Base-by-base conservation (phyloP, 305 asterid genomes). In the Fraxinus baroniana region DNA sequence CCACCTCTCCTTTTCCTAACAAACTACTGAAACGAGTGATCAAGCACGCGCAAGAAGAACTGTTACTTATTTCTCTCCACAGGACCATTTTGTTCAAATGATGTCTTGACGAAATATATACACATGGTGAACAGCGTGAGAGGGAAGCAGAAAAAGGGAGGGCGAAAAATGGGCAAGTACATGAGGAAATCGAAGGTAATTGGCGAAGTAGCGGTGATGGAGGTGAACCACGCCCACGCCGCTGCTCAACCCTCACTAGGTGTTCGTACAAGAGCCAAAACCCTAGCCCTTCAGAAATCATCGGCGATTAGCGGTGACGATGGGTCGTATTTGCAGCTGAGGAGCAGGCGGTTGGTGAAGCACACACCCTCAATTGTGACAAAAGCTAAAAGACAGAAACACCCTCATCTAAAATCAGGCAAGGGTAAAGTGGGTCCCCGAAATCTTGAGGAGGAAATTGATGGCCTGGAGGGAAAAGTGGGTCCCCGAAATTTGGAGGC, bases 261-360 rank as follows among this genome's bases (percentile, higher is more conserved):
- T 36, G 89, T 88, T 35, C 81, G 77, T 52, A 88, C 89, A 22
- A 86, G 90, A 83, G 86, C 90, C 33, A 88, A 80, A 81, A 83
- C 84, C 37, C 79, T 79, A 35, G 89, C 89, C 60, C 78, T 80
- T n/a, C 83, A 86, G 79, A 80, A 82, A 35, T 52, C 78, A 18
- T 28, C 60, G 20, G 17, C 60, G 55, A 76, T 30, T 20, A 62
- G 78, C 13, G 74, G 77, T 4, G 86, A 66, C 73, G 78, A 82
- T 41, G 87, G 87, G 68, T 81, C 84, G 52, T 87, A 83, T 80
- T 72, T 87, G 71, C 87, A 87, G 82, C 88, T 87, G n/a, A 60
- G 90, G 9, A 87, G 76, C 37, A 74, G 86, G 24, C 83, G 81
- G 52, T 24, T 86, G 17, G 37, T 76, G 55, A 88, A 84, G 82